Evolutionary conservation across 2,329 filamentous ascomycete genomes (phyloP), one percentile per base, ranked within the genome.

Genomic region (Pestalotiopsis sp.): DNA sequence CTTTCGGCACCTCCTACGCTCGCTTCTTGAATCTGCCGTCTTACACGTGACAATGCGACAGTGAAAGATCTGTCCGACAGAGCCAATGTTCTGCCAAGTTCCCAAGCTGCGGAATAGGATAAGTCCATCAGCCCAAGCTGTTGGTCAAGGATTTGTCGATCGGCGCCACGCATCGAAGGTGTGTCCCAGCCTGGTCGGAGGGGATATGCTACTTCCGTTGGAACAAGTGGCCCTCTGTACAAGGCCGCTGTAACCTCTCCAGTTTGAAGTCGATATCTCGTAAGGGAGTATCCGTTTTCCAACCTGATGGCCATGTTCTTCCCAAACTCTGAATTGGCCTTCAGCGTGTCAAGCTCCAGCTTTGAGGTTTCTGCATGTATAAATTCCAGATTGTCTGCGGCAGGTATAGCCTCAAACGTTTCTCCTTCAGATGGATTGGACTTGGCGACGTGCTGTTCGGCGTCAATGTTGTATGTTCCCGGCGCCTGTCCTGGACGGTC

Each of bases 71-170:
- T 41, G 66, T 77, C 80, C 0, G 76, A 77, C 0, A 84, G 69
- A 0, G 81, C 84, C 41, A 84, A 63, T 3, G 75, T 76, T 25
- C 77, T 78, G 0, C 84, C 84, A 0, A 84, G 67, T 36, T 82
- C 72, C 84, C 83, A 86, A 0, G 84, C 84, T 0, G 75, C 66
- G 0, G 78, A 79, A 71, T 85, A 86, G 0, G 80, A 80, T 0
- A 84, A 64, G 68, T 85, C 83, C 78, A 85, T 82, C 4, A 85
- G 71, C 0, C 80, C 80, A 0, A 79, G 4, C 1, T 78, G 49
- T 7, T 70, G 66, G 59, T 85, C 83, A 0, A 84, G 66, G 20
- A 85, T 79, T 68, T 82, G 78, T n/a, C 82, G 71, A 38, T 83
- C 78, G 0, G 59, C 69, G 63, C 0, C 79, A 78, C 0, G 73